Evolutionary conservation across 768 basidiomycete species (phyloP), one percentile per base, ranked within the genome.

Genomic region (Psilocybe cubensis): DNA sequence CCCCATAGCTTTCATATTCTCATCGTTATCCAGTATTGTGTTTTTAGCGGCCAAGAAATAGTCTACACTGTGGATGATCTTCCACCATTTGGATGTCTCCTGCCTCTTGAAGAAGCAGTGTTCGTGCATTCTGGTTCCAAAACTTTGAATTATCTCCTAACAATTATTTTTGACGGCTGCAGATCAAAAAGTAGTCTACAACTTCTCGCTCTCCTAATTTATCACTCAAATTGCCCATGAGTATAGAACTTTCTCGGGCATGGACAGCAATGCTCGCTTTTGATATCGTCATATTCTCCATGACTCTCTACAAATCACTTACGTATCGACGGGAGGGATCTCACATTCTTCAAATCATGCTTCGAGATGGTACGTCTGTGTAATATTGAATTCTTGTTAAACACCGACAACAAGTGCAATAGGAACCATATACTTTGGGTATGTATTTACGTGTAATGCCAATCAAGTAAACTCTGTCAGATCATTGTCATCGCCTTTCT

Each of bases 371-470:
- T 79, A 52, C 23, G 71, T 64, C 31, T 47, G 18, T 8, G 56
- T 59, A n/a, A 1, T 33, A 2, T 7, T 25, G 9, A 40, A 20
- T 48, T 27, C 42, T 24, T 44, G 52, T 51, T 29, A 20, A 24
- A 48, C 7, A n/a, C 31, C 25, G 31, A 21, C n/a, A n/a, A n/a
- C n/a, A n/a, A n/a, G n/a, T n/a, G n/a, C n/a, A 45, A 14, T 29
- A 79, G 79, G 77, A 4, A 68, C 74, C 12, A 62, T 78, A 8
- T 80, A 80, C 62, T 80, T 78, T 61, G 76, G 68, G 79, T 78
- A 52, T 52, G 70, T 51, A 7, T 18, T n/a, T 3, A 24, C 14
- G 24, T 18, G 24, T 14, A 38, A 18, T 43, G 23, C 7, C 12
- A 27, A 35, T 9, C 17, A 21, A n/a, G 44, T 48, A n/a, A 38